Percentiles rank a stretch among this genome's conserved stretches.
Conservation (phyloP, 352 stramenopile genomes). For the Phytophthora multivora region DNA sequence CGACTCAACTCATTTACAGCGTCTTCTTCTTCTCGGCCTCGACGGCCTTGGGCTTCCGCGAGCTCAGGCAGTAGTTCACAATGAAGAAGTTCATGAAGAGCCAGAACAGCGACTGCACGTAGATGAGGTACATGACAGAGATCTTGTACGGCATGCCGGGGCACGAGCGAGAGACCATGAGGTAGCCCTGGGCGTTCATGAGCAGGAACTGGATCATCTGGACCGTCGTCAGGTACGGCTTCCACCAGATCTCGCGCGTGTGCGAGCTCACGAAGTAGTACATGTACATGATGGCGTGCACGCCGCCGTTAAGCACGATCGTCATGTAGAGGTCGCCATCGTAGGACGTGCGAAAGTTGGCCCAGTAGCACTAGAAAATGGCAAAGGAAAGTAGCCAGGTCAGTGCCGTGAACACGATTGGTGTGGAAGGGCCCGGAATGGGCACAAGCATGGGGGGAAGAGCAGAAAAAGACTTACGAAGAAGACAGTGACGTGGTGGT, state of each 20-base stretch:
- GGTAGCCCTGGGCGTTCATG: slow-evolving; percentile 44
- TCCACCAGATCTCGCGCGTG: slow-evolving; percentile 97
- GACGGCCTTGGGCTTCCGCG: slow-evolving; percentile 39
- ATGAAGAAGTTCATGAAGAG: slow-evolving; percentile 98
- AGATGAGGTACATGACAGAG: slow-evolving; percentile 47
- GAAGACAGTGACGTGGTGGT: slow-evolving; percentile 97
- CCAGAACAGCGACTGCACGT: slow-evolving; percentile 89
- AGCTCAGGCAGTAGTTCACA: slow-evolving; percentile 81
- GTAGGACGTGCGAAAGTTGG: slow-evolving; percentile 93
- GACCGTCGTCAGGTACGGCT: slow-evolving; percentile 93
- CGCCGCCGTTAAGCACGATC: slow-evolving; percentile 96
- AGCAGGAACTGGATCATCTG: slow-evolving; percentile 81
- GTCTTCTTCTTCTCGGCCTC: slow-evolving; percentile 44
- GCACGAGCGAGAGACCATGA: slow-evolving; percentile 46
- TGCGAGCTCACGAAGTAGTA: slow-evolving; percentile 98
- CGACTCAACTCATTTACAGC: slow-evolving; percentile 36
- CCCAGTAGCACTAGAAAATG: slow-evolving; percentile 84
- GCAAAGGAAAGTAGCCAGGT: slow-evolving; percentile 18
- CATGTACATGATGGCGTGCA: slow-evolving; percentile 99
- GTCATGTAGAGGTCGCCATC: slow-evolving; percentile 97
- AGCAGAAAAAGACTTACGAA: slow-evolving; percentile 66
- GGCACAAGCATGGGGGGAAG: background rate
- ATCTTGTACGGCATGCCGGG: slow-evolving; percentile 48
- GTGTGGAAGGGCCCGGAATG: background rate
- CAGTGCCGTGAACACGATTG: slow-evolving; percentile 14